phyloP scores from a whole-genome alignment of 306 rosid species.

The Quercus variabilis region DNA sequence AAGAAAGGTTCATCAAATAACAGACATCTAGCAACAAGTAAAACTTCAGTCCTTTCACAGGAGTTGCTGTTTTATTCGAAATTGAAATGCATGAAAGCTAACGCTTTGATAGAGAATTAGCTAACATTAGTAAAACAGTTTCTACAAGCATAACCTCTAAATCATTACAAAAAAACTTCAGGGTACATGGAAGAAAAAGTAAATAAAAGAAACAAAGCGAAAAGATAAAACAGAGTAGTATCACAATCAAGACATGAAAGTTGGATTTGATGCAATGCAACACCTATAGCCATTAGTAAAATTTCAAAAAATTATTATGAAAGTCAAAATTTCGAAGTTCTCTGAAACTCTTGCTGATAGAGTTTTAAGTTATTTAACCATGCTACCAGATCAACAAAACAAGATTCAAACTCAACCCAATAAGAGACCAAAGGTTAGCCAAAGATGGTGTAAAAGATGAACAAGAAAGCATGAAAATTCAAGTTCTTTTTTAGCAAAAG shows the following conservation, averaged over 20 bases:
- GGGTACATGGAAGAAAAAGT: too few species aligned
- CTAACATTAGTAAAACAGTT: too few species aligned
- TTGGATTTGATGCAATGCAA: neutral
- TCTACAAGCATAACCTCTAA: neutral
- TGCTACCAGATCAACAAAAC: neutral
- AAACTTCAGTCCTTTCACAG: neutral
- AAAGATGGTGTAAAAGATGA: neutral
- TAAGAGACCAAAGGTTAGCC: neutral
- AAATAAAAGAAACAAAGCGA: neutral
- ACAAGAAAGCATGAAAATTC: neutral
- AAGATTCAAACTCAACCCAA: neutral
- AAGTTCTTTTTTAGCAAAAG: slow-evolving; percentile 1
- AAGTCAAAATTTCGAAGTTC: neutral
- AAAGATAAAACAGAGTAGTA: neutral
- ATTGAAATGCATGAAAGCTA: too few species aligned
- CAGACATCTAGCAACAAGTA: neutral
- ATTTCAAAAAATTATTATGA: neutral
- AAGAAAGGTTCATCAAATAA: neutral
- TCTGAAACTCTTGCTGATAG: neutral
- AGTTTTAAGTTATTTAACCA: neutral
- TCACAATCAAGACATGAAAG: neutral
- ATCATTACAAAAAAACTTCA: neutral
- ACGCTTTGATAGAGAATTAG: neutral
- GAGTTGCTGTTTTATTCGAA: too few species aligned
- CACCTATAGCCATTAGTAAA: slow-evolving; percentile 4